Base-by-base conservation (phyloP, 805 yeast genomes). In the Jamesozyma spencerorum region DNA sequence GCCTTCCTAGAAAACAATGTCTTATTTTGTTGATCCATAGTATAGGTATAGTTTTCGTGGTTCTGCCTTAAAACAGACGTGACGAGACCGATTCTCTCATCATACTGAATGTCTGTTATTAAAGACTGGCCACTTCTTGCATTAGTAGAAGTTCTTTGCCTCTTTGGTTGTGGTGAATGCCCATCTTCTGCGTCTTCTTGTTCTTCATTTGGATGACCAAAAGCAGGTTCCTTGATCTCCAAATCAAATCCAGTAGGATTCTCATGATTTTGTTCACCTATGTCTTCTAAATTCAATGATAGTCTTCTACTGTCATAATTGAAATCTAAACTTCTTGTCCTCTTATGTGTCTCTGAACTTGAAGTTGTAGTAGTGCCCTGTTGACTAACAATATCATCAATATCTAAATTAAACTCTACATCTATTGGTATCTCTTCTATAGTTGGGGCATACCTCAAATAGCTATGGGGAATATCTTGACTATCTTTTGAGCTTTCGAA, bases 381-480 rank as follows among this genome's bases (percentile, higher is more conserved):
- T 20, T 49, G 58, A 36, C 57, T 53, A 19, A 51, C 41, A 15
- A 52, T 42, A 18, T 60, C 63, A 31, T 54, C 60, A 31, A 56
- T 43, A 19, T 54, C 58, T 14, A 59, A 39, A 38, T 56, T 46
- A 26, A 59, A 52, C 34, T 56, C 60, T 3, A 56, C 41, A 42
- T 59, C 63, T 11, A 57, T 36, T 2, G 43, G 41, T 17, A 39
- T 36, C 18, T 43, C 45, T 3, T 50, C 47, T 15, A 44, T 12
- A 1, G 44, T 44, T 3, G 40, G 37, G 18, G 22, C 26, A 14
- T 26, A 36, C 17, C 20, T n/a, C 17, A 15, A 12, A 13, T 19
- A 18, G n/a, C 22, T 26, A 5, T 10, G 7, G 3, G n/a, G 28
- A 11, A 13, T n/a, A 8, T 40, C 31, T 10, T 34, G 17, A 10